These are phyloP conservation scores for Annulohypoxylon bovei DNA, from an alignment of 495 filamentous ascomycete species.

Conservation along the genomic window DNA sequence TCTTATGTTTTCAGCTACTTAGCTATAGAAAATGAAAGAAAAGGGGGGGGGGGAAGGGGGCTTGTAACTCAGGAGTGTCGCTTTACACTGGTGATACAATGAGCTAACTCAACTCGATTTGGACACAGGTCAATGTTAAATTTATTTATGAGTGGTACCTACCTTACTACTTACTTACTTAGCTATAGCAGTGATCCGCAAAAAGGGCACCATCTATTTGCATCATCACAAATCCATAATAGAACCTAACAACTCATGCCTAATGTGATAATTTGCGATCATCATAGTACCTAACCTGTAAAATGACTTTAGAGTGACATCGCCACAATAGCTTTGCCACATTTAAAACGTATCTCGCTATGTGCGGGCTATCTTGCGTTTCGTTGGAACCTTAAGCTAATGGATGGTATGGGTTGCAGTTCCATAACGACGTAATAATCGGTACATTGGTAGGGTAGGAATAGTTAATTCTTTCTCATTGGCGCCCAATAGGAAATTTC, in stretches of 20 bases:
- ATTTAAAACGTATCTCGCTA: neutral
- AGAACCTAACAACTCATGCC: neutral
- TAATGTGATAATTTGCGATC: neutral
- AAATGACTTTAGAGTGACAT: neutral
- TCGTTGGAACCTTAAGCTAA: neutral
- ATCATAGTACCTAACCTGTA: neutral
- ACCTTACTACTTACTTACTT: too few relatives aligned
- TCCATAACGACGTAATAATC: constrained; percentile 1
- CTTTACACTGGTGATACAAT: too few relatives aligned
- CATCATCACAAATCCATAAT: neutral
- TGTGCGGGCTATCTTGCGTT: neutral
- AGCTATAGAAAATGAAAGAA: too few relatives aligned
- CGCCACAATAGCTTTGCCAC: neutral
- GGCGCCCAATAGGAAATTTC: constrained; percentile 4
- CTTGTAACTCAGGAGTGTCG: too few relatives aligned
- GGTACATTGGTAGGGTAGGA: neutral
- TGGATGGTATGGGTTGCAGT: constrained; percentile 11
- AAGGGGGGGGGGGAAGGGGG: too few relatives aligned
- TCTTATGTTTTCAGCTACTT: too few relatives aligned
- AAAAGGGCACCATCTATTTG: neutral
- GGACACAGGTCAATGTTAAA: too few relatives aligned
- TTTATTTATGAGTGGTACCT: too few relatives aligned
- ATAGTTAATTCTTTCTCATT: constrained; percentile 3
- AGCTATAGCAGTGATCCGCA: too few relatives aligned
- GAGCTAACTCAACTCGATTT: too few relatives aligned